Conservation (phyloP, 225 moss, liverwort and hornwort species). For the Pleurozium schreberi region DNA sequence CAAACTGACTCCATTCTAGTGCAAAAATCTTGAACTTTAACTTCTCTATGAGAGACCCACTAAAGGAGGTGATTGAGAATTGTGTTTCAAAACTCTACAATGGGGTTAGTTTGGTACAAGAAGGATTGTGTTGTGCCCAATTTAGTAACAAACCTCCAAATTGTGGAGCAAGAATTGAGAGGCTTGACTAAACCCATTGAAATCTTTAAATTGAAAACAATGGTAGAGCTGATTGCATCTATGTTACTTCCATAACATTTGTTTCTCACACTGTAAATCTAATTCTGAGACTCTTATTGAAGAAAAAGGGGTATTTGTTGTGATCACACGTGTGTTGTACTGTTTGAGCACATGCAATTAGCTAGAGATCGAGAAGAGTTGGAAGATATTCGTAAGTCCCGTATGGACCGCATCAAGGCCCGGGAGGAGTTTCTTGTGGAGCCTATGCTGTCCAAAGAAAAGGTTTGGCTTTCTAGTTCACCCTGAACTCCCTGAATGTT, state of each 20-base stretch:
- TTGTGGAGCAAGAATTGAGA: neutral
- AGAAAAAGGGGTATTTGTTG: neutral
- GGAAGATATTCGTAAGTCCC: conserved; percentile 63
- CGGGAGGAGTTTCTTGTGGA: conserved; percentile 60
- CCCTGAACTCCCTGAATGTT: neutral
- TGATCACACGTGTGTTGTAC: neutral
- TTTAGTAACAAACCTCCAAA: neutral
- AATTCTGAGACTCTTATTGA: neutral
- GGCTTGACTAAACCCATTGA: neutral
- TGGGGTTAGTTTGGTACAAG: neutral
- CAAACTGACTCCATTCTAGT: neutral
- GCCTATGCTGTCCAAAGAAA: conserved; percentile 63
- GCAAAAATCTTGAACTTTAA: neutral
- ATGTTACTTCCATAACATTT: neutral
- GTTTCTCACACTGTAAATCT: neutral
- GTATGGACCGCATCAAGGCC: conserved; percentile 59
- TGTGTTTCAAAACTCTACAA: neutral
- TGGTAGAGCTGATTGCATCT: neutral
- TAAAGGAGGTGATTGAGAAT: too few species aligned
- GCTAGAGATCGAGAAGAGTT: conserved; percentile 62
- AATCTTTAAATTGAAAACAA: neutral
- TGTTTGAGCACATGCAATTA: conserved; percentile 39
- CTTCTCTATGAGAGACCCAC: too few species aligned
- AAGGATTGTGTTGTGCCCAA: neutral
- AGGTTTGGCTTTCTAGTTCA: conserved; percentile 28